Evolutionary conservation across 225 moss, liverwort and hornwort genomes (phyloP).

Genomic region (Bryoerythrophyllum caledonicum): DNA sequence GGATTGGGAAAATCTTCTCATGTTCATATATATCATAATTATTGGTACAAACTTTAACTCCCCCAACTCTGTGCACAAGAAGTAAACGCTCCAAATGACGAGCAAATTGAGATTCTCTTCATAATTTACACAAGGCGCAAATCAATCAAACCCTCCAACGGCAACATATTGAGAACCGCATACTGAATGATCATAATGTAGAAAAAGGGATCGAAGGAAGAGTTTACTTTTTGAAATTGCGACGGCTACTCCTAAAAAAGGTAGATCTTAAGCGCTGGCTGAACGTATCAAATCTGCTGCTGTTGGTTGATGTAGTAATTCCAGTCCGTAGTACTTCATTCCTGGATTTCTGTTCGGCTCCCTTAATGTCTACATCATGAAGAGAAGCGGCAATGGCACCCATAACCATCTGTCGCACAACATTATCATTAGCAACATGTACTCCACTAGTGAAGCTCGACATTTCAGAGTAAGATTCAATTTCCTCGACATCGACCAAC

Average conservation of each 20-base stretch:
- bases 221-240: constrained; percentile 28
- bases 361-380: constrained; percentile 75
- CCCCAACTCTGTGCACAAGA: background rate
- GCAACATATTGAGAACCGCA: background rate
- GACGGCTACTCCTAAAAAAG: constrained; percentile 51
- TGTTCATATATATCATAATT: no score
- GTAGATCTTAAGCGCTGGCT: constrained; percentile 67
- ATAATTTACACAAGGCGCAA: constrained; percentile 32
- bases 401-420: constrained; percentile 76
- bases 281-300: constrained; percentile 50
- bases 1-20: no score
- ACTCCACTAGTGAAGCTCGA: background rate
- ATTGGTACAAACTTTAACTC: no score
- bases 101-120: constrained; percentile 8
- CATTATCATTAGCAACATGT: background rate
- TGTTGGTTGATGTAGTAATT: constrained; percentile 36
- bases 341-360: constrained; percentile 51
- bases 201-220: background rate
- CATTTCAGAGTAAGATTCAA: background rate
- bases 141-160: constrained; percentile 13
- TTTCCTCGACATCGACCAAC: background rate
- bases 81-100: background rate
- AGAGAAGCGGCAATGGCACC: constrained; percentile 89
- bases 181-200: constrained; percentile 8
- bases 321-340: constrained; percentile 37